Conservation (phyloP, 768 basidiomycete species). For the Psilocybe azurescens region DNA sequence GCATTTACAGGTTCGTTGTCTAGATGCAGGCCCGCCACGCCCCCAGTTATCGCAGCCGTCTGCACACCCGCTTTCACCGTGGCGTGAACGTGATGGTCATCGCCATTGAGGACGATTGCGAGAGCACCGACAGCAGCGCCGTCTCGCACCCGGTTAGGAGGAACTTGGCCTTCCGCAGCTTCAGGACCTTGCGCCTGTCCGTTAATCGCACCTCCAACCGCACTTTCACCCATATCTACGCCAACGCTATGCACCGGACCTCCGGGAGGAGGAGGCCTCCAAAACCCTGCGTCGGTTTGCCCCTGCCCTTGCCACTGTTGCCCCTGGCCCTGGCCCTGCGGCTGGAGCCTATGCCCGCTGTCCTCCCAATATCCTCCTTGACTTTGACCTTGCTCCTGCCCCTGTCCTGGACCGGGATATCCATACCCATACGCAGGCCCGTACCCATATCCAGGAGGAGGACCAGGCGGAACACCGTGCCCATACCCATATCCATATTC, state of each 20-base stretch:
- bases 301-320: not conserved
- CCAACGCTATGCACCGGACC: not conserved
- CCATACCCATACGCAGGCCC: slow-evolving; percentile 1
- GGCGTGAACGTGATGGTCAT: too few species aligned
- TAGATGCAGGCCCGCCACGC: not conserved
- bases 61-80: too few species aligned
- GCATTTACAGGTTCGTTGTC: not conserved
- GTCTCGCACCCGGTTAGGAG: not conserved
- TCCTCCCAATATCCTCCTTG: not conserved
- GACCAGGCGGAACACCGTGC: not conserved
- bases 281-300: not conserved
- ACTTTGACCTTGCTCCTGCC: too few species aligned
- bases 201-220: not conserved
- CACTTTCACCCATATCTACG: too few species aligned
- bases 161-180: too few species aligned
- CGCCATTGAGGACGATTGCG: too few species aligned
- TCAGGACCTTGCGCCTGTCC: too few species aligned
- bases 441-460: not conserved
- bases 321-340: not conserved
- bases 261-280: not conserved
- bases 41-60: too few species aligned
- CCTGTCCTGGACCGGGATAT: too few species aligned
- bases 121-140: too few species aligned
- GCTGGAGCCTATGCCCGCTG: not conserved
- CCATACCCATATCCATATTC: not conserved